A percentile compares a stretch with the other conserved stretches of the same genome.
Conservation (phyloP, 257 asterid species). For the Lavandula angustifolia region DNA sequence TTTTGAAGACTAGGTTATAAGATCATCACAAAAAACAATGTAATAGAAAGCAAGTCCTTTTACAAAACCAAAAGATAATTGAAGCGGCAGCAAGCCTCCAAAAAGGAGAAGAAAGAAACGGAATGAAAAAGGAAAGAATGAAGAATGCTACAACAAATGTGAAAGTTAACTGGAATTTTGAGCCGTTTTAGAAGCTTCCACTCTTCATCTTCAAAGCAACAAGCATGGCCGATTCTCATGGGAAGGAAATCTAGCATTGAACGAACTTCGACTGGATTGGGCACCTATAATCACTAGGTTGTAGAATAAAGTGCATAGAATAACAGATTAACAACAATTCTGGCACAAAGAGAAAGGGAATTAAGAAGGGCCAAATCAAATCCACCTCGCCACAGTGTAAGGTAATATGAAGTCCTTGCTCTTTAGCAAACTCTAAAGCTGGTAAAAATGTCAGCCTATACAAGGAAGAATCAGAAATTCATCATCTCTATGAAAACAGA, state of each 20-base stretch:
- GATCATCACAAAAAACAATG: no score
- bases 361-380: constrained; percentile 35
- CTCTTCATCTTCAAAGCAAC: constrained; percentile 74
- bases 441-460: constrained; percentile 79
- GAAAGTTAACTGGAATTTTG: constrained; percentile 65
- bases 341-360: constrained; percentile 12
- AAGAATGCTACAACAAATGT: constrained; percentile 22
- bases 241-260: constrained; percentile 87
- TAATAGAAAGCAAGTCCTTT: not conserved
- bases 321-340: constrained; percentile 8
- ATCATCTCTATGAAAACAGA: constrained; percentile 16
- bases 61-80: not conserved
- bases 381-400: constrained; percentile 98
- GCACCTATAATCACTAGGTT: no score
- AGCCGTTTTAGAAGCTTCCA: constrained; percentile 57
- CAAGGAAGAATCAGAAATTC: constrained; percentile 25
- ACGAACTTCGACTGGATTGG: no score
- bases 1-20: no score
- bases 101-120: not conserved
- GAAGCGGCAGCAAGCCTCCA: no score
- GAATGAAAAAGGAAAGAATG: not conserved
- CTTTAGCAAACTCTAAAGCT: constrained; percentile 77
- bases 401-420: constrained; percentile 71
- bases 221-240: constrained; percentile 90
- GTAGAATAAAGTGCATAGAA: constrained; percentile 42